These are phyloP conservation scores for Suillus placidus DNA, from an alignment of 768 basidiomycete genomes.

Conservation along the genomic window DNA sequence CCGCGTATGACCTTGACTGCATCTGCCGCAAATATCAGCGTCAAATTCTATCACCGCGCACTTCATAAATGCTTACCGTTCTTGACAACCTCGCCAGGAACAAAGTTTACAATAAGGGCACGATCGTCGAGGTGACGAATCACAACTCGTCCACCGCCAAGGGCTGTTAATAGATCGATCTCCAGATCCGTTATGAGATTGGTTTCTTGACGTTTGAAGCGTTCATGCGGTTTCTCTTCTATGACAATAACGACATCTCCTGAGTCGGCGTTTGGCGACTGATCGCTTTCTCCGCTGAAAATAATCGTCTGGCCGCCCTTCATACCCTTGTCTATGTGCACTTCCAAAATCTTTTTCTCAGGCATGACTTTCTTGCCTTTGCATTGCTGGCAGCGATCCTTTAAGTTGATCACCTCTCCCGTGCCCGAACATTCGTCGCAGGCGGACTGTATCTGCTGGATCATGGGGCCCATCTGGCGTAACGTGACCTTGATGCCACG, in stretches of 20 bases:
- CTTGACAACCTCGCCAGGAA: constrained; percentile 90
- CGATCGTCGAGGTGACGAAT: constrained; percentile 96
- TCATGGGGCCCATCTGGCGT: constrained; percentile 99
- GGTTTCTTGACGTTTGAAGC: constrained; percentile 87
- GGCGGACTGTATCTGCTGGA: constrained; percentile 95
- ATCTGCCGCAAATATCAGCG: constrained; percentile 46
- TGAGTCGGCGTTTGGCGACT: constrained; percentile 83
- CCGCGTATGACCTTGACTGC: constrained; percentile 88
- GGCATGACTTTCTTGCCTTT: constrained; percentile 93
- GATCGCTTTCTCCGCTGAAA: constrained; percentile 91
- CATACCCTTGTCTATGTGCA: constrained; percentile 98
- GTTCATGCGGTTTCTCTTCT: constrained; percentile 89
- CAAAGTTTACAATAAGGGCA: constrained; percentile 77
- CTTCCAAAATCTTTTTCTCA: constrained; percentile 97
- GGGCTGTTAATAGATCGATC: constrained; percentile 89
- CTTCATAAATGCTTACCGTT: constrained; percentile 61
- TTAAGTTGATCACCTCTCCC: constrained; percentile 94
- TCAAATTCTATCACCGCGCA: background rate
- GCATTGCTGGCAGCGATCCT: constrained; percentile 91
- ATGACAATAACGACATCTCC: constrained; percentile 95
- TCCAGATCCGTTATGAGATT: constrained; percentile 87
- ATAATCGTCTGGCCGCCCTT: constrained; percentile 89
- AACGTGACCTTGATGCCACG: constrained; percentile 90
- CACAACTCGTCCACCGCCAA: constrained; percentile 88
- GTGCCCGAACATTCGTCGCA: constrained; percentile 92